phyloP scores from a whole-genome alignment of 1,139 yeast genomes.

The Geotrichum candidum region DNA sequence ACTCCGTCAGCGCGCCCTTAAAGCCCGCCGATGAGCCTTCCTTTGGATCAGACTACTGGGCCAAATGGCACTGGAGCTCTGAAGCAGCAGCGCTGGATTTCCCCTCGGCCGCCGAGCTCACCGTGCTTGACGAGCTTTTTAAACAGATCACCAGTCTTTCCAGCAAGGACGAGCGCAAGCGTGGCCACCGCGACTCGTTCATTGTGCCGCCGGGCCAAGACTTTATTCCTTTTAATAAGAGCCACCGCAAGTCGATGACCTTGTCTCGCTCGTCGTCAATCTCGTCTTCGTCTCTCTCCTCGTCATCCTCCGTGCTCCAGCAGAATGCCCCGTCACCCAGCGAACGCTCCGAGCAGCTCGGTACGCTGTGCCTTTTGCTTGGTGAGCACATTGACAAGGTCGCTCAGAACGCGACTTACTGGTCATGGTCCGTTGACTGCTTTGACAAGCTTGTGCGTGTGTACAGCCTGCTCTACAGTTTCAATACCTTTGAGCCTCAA shows the following conservation, averaged over 20 bases:
- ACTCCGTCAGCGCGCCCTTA: background rate
- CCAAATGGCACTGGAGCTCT: conserved; percentile 4
- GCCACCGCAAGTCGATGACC: background rate
- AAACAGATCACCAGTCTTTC: background rate
- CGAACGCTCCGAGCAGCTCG: conserved; percentile 1
- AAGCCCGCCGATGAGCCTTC: background rate
- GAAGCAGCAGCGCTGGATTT: background rate
- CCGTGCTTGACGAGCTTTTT: conserved; percentile 13
- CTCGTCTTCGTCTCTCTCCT: conserved; percentile 4
- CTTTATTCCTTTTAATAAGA: background rate
- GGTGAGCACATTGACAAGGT: conserved; percentile 17
- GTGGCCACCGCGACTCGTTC: conserved; percentile 2
- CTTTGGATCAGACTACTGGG: conserved; percentile 8
- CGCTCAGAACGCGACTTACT: conserved; percentile 16
- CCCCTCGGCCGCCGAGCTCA: conserved; percentile 15
- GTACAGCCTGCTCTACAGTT: conserved; percentile 3
- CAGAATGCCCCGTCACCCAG: background rate
- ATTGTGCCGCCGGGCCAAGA: background rate
- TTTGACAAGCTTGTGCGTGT: conserved; percentile 9
- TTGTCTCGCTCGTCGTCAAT: conserved; percentile 10
- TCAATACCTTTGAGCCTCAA: background rate
- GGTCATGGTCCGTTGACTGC: conserved; percentile 16
- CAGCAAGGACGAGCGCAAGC: conserved; percentile 3
- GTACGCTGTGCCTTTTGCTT: conserved; percentile 11
- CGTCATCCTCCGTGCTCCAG: background rate